Percentiles rank a stretch among this genome's conserved stretches.
Evolutionary conservation across 129 eudicot genomes (phyloP).

Genomic region (Flaveria trinervia): DNA sequence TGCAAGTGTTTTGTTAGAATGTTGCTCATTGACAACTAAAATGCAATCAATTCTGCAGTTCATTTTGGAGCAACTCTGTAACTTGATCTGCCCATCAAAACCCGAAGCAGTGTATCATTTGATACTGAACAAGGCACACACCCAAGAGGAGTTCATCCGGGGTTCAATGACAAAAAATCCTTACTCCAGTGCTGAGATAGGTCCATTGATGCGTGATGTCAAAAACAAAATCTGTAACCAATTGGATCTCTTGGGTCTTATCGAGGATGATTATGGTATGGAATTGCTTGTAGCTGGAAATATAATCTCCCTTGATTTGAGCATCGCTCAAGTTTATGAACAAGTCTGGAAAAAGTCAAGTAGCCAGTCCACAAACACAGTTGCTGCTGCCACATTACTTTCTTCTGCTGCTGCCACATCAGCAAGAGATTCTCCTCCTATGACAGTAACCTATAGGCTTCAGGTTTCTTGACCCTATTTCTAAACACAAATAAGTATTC

Average conservation of each 20-base stretch:
- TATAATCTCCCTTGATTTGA: slow-evolving; percentile 93
- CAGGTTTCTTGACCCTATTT: slow-evolving; percentile 57
- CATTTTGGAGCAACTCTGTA: slow-evolving; percentile 97
- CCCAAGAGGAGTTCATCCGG: slow-evolving; percentile 97
- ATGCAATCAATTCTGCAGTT: slow-evolving; percentile 56
- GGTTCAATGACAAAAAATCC: slow-evolving; percentile 99
- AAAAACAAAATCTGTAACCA: slow-evolving; percentile 97
- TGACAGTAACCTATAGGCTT: slow-evolving; percentile 96
- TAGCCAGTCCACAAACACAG: slow-evolving; percentile 58
- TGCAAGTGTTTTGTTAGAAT: background rate
- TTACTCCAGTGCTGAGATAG: slow-evolving; percentile 92
- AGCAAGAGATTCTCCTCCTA: slow-evolving; percentile 82
- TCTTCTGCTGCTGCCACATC: slow-evolving; percentile 55
- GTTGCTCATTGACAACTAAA: slow-evolving; percentile 11
- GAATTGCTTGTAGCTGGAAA: slow-evolving; percentile 93
- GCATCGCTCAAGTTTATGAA: slow-evolving; percentile 90
- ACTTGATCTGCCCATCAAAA: slow-evolving; percentile 94
- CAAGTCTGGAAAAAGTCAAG: slow-evolving; percentile 96
- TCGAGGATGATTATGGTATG: slow-evolving; percentile 98
- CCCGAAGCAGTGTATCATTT: slow-evolving; percentile 94
- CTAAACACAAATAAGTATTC: background rate
- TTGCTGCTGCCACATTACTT: slow-evolving; percentile 55
- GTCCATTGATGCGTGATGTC: slow-evolving; percentile 99
- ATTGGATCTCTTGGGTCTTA: slow-evolving; percentile 88
- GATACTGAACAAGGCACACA: slow-evolving; percentile 94